phyloP scores from a whole-genome alignment of 441 rosid species.

The Erodium trifolium region DNA sequence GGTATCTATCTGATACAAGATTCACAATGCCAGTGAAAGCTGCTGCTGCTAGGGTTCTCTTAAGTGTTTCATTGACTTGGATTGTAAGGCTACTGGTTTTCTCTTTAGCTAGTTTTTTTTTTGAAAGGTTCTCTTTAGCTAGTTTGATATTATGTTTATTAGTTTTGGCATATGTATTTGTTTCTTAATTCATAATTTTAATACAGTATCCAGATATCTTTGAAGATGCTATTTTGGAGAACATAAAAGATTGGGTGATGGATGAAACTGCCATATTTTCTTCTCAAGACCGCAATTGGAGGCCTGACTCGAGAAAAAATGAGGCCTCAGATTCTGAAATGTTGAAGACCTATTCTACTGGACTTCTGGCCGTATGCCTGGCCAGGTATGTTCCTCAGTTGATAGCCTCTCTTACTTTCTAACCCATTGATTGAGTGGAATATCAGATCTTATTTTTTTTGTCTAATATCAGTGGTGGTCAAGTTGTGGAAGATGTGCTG shows the following conservation, averaged over 20 bases:
- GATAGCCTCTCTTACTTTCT: conserved; percentile 3
- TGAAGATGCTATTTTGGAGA: conserved; percentile 72
- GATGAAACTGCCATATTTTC: conserved; percentile 54
- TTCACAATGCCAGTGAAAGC: conserved; percentile 72
- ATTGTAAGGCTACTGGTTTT: conserved; percentile 35
- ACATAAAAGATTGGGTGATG: conserved; percentile 81
- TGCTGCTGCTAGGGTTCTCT: conserved; percentile 77
- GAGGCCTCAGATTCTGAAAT: conserved; percentile 77
- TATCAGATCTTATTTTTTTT: conserved; percentile 8
- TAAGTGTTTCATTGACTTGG: conserved; percentile 79
- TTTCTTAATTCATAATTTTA: conserved; percentile 22
- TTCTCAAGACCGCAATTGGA: conserved; percentile 43
- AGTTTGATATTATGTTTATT: not conserved
- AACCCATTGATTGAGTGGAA: conserved; percentile 9
- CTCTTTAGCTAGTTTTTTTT: not conserved
- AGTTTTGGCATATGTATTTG: conserved; percentile 16
- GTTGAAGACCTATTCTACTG: conserved; percentile 82
- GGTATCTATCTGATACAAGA: conserved; percentile 68
- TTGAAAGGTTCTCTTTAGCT: conserved; percentile 1
- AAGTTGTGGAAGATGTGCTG: conserved; percentile 83
- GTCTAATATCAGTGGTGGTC: conserved; percentile 59
- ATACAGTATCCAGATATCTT: conserved; percentile 80
- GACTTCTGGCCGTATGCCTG: conserved; percentile 89
- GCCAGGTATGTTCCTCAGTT: conserved; percentile 39
- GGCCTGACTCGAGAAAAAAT: conserved; percentile 37